A percentile compares a stretch with the other conserved stretches of the same genome.
Conservation (phyloP, 495 filamentous ascomycete genomes). For the Letharia columbiana region DNA sequence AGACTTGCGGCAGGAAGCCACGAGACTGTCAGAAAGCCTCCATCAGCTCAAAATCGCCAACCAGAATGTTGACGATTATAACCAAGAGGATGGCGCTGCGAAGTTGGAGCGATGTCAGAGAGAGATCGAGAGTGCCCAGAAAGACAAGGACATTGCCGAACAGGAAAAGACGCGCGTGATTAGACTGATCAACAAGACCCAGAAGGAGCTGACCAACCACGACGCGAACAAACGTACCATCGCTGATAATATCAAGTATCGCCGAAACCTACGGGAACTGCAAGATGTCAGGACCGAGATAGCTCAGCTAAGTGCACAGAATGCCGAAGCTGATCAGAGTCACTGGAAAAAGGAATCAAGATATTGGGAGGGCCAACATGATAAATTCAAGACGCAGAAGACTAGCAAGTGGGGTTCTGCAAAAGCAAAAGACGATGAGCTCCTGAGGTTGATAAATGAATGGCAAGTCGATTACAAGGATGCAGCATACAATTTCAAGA, state of each 20-base stretch:
- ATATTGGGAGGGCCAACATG: constrained; percentile 51
- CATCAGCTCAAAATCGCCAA: constrained; percentile 68
- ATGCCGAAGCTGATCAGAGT: constrained; percentile 72
- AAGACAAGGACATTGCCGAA: constrained; percentile 56
- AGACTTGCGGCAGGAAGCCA: constrained; percentile 61
- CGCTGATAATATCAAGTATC: constrained; percentile 76
- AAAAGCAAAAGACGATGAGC: constrained; percentile 71
- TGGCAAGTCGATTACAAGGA: constrained; percentile 83
- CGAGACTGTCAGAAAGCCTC: constrained; percentile 59
- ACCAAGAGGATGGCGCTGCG: constrained; percentile 61
- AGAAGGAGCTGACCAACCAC: constrained; percentile 65
- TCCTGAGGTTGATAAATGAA: constrained; percentile 58
- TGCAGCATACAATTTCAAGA: constrained; percentile 73
- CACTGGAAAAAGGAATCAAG: constrained; percentile 61
- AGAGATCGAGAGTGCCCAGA: constrained; percentile 58
- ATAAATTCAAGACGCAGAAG: constrained; percentile 51
- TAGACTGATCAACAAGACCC: constrained; percentile 64
- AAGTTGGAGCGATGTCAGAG: constrained; percentile 60
- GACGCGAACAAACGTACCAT: constrained; percentile 74
- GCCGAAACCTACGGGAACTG: constrained; percentile 59
- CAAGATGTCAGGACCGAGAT: constrained; percentile 62
- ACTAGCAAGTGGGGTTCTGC: constrained; percentile 61
- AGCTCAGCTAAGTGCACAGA: constrained; percentile 63
- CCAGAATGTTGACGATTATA: constrained; percentile 71
- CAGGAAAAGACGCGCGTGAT: constrained; percentile 58